These are phyloP conservation scores for Pseudoturritis turrita DNA, from an alignment of 345 rosid genomes.

Conservation along the genomic window DNA sequence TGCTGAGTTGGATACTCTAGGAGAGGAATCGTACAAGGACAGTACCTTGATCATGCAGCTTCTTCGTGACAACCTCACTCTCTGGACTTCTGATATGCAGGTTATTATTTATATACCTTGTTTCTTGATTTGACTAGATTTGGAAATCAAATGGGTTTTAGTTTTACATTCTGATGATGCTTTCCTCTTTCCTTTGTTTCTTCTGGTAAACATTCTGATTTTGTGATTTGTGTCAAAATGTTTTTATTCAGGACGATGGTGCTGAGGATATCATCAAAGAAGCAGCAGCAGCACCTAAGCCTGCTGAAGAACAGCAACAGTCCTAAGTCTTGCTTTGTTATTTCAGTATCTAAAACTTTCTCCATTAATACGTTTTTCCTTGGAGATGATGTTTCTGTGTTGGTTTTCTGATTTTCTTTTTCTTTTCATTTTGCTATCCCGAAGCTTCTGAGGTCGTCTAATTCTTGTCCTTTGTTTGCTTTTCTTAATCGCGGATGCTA, in stretches of 20 bases:
- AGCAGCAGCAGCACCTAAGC: constrained; percentile 62
- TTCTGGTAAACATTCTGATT: neutral
- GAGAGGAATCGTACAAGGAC: constrained; percentile 95
- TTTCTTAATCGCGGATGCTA: constrained; percentile 32
- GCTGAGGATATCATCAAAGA: constrained; percentile 79
- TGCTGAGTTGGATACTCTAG: constrained; percentile 89
- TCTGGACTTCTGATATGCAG: constrained; percentile 98
- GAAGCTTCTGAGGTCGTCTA: constrained; percentile 31
- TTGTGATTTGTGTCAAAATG: neutral
- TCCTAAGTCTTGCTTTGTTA: constrained; percentile 22
- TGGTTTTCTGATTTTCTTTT: constrained; percentile 30
- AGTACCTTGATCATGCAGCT: constrained; percentile 98
- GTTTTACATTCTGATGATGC: neutral
- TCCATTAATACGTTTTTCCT: constrained; percentile 53
- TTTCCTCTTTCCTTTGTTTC: neutral
- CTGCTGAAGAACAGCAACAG: constrained; percentile 58
- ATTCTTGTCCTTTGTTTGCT: constrained; percentile 40
- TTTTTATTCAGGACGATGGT: constrained; percentile 60
- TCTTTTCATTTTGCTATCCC: neutral
- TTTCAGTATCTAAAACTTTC: constrained; percentile 39
- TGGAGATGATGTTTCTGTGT: constrained; percentile 51
- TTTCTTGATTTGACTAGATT: neutral
- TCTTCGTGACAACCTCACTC: constrained; percentile 92
- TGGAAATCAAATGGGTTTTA: neutral
- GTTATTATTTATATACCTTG: constrained; percentile 35